Base-by-base conservation (phyloP, 2,329 filamentous ascomycete genomes). In the Aciculosporium take region DNA sequence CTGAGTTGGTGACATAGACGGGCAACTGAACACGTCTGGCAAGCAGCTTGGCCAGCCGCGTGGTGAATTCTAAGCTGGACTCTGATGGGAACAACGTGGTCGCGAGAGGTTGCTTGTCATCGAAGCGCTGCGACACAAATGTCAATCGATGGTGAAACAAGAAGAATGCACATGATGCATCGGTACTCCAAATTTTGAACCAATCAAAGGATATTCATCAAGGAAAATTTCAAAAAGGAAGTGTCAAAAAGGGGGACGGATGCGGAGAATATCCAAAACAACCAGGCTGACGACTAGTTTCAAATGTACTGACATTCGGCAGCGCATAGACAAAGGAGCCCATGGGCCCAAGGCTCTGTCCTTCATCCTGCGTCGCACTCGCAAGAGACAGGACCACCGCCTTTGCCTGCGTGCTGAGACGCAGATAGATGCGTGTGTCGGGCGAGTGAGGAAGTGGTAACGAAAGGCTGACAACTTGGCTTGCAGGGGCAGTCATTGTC, bases 311-410 rank as follows among this genome's bases (percentile, higher is more conserved):
- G 21, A 94, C 91, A 64, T 94, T 83, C 13, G 91, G 89, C 58
- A 98, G 75, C 3, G 88, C 84, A 57, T 94, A 96, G 35, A 96
- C 84, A 56, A 96, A 89, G 38, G 86, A 94, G 3, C 91, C 89
- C 61, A 96, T 71, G 38, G 72, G 65, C 31, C 72, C 65, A 7
- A 68, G 57, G 7, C 61, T 56, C 10, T 64, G 64, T n/a, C 61
- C 57, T 32, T 76, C 70, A 40, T 74, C 73, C 42, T 65, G 64
- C 21, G 68, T 57, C 3, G 71, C 66, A 0, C 77, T 80, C 1
- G 76, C 75, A 35, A 81, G 61, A 52, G 76, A 76, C n/a, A 81
- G 57, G 41, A 76, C 58, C 42, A 79, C 60, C 24, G 69, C 71
- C 51, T 74, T 78, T 30, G 69, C 61, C 45, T 71, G 71, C 42